A percentile compares a stretch with the other conserved stretches of the same genome.
These are phyloP conservation scores for Thalassiosira hispida DNA, from an alignment of 352 stramenopile genomes.

Conservation along the genomic window DNA sequence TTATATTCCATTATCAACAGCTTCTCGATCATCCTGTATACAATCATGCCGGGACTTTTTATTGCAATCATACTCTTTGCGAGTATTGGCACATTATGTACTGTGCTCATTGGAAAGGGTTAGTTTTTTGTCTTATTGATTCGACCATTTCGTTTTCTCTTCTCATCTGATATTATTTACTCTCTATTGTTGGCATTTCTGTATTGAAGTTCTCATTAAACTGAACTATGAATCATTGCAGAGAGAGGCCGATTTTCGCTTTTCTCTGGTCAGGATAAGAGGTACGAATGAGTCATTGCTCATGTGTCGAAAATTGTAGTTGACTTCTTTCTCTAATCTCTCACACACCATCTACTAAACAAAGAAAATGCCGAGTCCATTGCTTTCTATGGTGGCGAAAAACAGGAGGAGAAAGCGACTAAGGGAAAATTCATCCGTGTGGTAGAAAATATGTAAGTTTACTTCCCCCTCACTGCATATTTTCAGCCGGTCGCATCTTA, in stretches of 20 bases:
- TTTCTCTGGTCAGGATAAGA: slow-evolving; percentile 86
- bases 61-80: slow-evolving; percentile 85
- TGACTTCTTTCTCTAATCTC: too few species aligned
- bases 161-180: too few species aligned
- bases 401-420: slow-evolving; percentile 80
- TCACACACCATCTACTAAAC: too few species aligned
- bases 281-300: too few species aligned
- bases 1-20: too few species aligned
- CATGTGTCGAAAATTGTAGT: too few species aligned
- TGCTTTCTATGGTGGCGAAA: slow-evolving; percentile 89
- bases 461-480: too few species aligned
- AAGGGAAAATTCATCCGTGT: slow-evolving; percentile 70
- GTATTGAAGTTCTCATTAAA: slow-evolving; percentile 70
- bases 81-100: slow-evolving; percentile 81
- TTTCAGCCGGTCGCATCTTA: too few species aligned
- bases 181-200: too few species aligned
- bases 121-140: too few species aligned
- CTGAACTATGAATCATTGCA: slow-evolving; percentile 86
- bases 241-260: slow-evolving; percentile 88
- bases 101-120: slow-evolving; percentile 78
- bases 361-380: slow-evolving; percentile 90
- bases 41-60: slow-evolving; percentile 87
- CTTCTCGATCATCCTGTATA: slow-evolving; percentile 88
- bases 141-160: too few species aligned
- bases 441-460: slow-evolving; percentile 58